phyloP scores from a whole-genome alignment of 805 yeast species.

The Starmerella floris region DNA sequence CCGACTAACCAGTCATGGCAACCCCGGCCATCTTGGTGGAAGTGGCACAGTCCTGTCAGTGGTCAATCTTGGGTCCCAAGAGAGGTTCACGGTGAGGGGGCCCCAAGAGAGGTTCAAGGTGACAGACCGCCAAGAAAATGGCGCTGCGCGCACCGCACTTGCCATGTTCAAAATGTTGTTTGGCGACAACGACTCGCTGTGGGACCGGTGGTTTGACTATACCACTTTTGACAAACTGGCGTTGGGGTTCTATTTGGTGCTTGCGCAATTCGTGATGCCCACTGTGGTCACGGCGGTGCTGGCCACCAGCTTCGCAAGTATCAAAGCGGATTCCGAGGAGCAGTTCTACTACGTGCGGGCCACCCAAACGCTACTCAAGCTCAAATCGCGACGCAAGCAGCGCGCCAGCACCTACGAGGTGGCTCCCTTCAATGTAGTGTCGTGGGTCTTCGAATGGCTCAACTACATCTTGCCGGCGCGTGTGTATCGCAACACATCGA shows the following conservation, averaged over 20 bases:
- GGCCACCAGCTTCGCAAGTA: slow-evolving; percentile 4
- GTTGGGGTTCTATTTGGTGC: slow-evolving; percentile 2
- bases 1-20: neutral
- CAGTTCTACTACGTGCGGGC: slow-evolving; percentile 3
- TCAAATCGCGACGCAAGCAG: neutral
- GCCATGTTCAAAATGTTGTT: slow-evolving; percentile 9
- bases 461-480: neutral
- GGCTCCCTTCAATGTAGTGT: slow-evolving; percentile 1
- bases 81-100: neutral
- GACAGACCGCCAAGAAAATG: neutral
- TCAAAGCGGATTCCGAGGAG: slow-evolving; percentile 1
- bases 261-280: slow-evolving; percentile 5
- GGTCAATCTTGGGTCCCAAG: too few species aligned
- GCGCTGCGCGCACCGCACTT: slow-evolving; percentile 5
- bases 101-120: too few species aligned
- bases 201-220: slow-evolving; percentile 3
- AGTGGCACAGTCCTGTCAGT: too few species aligned
- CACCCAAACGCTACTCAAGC: slow-evolving; percentile 1
- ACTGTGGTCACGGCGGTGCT: slow-evolving; percentile 5
- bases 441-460: neutral
- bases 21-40: too few species aligned
- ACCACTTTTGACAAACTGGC: slow-evolving; percentile 1
- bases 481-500: neutral
- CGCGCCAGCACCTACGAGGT: neutral
- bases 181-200: slow-evolving; percentile 2